Evolutionary conservation across 306 rosid genomes (phyloP), one percentile per base, ranked within the genome.

Genomic region (Phaseolus lunatus): DNA sequence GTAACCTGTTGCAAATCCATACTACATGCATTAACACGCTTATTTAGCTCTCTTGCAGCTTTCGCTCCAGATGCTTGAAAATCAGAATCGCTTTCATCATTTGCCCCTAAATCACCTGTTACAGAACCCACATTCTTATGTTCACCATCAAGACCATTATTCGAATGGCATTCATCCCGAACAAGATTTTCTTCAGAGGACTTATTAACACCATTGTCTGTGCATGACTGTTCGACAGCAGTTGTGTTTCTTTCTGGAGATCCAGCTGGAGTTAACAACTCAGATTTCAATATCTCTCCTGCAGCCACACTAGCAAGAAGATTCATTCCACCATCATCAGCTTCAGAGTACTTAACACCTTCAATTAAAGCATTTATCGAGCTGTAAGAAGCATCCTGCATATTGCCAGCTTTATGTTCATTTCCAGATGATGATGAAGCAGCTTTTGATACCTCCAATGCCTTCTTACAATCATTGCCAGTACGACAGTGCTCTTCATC

Each of bases 241-340:
- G 83, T 26, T 35, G 82, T 70, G 70, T 80, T 86, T 73, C 86
- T 85, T 76, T 74, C 85, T 0, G 94, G 98, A 56, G 96, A 93
- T 81, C 75, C 81, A 64, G 83, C 64, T 5, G 94, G 89, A 6
- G 89, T 85, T 12, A 70, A 80, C 83, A 80, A 74, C 22, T 81
- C 88, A 43, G 94, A 90, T 73, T 88, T 90, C 13, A 84, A 84
- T 22, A 93, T 84, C 82, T 91, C 95, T 59, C 91, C 94, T 39
- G 98, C 83, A 57, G 98, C 98, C 77, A 93, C 98, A n/a, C 93
- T 93, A 59, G 98, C 98, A 79, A 93, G 93, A 76, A 93, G 85
- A 82, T 93, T 91, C 96, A 93, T 93, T 67, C 98, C 98, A 44
- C 81, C 87, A 79, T 86, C 93, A 86, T 93, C 98, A 48, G 87